Conservation (phyloP, 1,139 yeast genomes). For the Yamadazyma buinensis region DNA sequence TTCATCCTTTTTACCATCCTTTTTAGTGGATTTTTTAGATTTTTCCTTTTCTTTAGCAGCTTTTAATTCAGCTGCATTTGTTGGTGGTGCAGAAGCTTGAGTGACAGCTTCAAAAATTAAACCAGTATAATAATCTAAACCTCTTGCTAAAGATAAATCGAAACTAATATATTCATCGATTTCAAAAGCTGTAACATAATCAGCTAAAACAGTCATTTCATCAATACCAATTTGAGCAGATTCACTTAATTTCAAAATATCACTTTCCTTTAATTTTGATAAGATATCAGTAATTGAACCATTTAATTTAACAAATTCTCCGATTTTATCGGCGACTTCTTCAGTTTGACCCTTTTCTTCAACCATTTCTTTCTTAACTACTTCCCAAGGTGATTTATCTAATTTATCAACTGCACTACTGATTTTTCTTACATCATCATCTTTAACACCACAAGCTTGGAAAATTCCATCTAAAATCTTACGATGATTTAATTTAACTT, state of each 20-base stretch:
- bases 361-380: conserved; percentile 85
- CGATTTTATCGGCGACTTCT: conserved; percentile 89
- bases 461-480: conserved; percentile 94
- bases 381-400: conserved; percentile 95
- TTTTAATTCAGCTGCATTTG: conserved; percentile 64
- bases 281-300: conserved; percentile 75
- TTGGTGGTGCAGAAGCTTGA: conserved; percentile 90
- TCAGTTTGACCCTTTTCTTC: conserved; percentile 87
- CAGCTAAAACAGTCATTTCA: conserved; percentile 73
- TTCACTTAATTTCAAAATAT: conserved; percentile 55
- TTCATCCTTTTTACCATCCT: conserved; percentile 20
- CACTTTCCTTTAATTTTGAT: conserved; percentile 51
- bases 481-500: conserved; percentile 89
- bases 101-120: conserved; percentile 95
- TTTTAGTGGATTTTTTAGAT: conserved; percentile 4
- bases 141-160: conserved; percentile 94
- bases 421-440: conserved; percentile 88
- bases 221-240: conserved; percentile 76
- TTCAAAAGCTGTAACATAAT: conserved; percentile 77
- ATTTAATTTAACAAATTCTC: conserved; percentile 80
- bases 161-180: conserved; percentile 66
- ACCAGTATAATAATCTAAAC: conserved; percentile 96
- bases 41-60: conserved; percentile 24
- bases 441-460: conserved; percentile 90
- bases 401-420: conserved; percentile 95